A percentile compares a stretch with the other conserved stretches of the same genome.
phyloP scores from a whole-genome alignment of 2,329 filamentous ascomycete genomes.

The Aspergillus fumigatus region DNA sequence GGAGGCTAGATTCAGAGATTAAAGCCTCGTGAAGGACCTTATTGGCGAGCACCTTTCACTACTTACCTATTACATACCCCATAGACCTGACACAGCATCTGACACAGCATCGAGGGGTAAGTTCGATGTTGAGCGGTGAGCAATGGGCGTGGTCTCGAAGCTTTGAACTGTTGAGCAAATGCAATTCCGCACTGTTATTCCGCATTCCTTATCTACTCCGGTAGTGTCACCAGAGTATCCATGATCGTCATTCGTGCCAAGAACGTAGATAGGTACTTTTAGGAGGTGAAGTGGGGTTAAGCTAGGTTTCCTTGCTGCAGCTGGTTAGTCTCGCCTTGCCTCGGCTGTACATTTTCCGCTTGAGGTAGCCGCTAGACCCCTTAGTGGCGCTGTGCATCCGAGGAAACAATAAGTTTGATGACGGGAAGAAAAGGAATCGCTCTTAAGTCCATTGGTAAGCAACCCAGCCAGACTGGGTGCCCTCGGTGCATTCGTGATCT shows the following conservation, averaged over 20 bases:
- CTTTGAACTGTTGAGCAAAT: not conserved
- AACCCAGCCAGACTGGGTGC: not conserved
- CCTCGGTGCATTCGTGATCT: not conserved
- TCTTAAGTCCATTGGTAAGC: too few species aligned
- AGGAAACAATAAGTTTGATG: too few species aligned
- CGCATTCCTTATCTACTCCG: not conserved
- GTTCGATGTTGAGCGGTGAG: not conserved
- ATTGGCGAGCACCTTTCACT: not conserved
- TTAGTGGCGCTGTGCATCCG: not conserved
- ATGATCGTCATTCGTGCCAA: not conserved
- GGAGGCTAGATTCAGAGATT: not conserved
- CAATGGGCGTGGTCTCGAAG: not conserved
- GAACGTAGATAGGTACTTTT: too few species aligned
- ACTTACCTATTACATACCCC: too few species aligned
- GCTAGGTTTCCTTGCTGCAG: not conserved
- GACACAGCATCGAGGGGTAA: not conserved
- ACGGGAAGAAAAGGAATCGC: too few species aligned
- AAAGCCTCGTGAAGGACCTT: not conserved
- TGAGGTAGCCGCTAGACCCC: not conserved
- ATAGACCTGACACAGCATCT: too few species aligned
- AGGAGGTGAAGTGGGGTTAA: not conserved
- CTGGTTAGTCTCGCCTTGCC: not conserved
- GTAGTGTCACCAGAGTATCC: not conserved
- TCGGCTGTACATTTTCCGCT: not conserved
- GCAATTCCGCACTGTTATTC: not conserved